Percentiles rank a stretch among this genome's conserved stretches.
Evolutionary conservation across 1,284 basidiomycete genomes (phyloP).

Genomic region (Gomphus sp.): DNA sequence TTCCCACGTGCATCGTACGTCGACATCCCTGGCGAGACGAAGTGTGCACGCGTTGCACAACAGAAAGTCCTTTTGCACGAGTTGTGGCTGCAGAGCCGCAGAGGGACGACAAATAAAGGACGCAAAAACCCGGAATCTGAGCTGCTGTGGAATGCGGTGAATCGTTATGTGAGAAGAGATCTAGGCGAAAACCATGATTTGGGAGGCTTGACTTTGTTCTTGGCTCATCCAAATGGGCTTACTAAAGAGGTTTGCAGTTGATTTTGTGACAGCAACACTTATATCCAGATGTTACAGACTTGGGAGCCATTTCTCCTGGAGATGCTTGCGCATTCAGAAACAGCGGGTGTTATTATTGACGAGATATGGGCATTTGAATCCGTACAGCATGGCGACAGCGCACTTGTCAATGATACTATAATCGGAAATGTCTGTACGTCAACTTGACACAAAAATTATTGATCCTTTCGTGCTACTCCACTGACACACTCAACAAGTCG

Average conservation of each 20-base stretch:
- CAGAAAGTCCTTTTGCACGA: neutral
- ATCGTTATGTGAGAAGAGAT: slow-evolving; percentile 39
- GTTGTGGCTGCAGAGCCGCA: neutral
- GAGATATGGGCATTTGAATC: slow-evolving; percentile 79
- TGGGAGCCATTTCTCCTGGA: slow-evolving; percentile 54
- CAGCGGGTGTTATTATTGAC: slow-evolving; percentile 31
- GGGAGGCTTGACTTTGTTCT: slow-evolving; percentile 53
- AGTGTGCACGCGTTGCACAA: neutral
- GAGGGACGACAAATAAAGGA: neutral
- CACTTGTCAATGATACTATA: slow-evolving; percentile 48
- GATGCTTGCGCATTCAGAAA: slow-evolving; percentile 23
- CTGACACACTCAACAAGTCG: slow-evolving; percentile 30
- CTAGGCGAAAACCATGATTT: slow-evolving; percentile 6
- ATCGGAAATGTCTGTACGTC: slow-evolving; percentile 49
- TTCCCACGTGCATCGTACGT: neutral
- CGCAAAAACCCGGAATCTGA: slow-evolving; percentile 17
- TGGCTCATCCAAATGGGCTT: slow-evolving; percentile 76
- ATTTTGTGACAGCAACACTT: neutral
- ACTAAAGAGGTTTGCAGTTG: slow-evolving; percentile 58
- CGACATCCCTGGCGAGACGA: neutral
- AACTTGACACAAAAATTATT: too few species aligned
- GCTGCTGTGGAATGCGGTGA: slow-evolving; percentile 47
- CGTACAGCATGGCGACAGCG: slow-evolving; percentile 70
- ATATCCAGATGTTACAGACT: slow-evolving; percentile 27
- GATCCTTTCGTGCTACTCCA: neutral